Conservation (phyloP, 2,329 filamentous ascomycete species). For the Verticillium tricorpus region DNA sequence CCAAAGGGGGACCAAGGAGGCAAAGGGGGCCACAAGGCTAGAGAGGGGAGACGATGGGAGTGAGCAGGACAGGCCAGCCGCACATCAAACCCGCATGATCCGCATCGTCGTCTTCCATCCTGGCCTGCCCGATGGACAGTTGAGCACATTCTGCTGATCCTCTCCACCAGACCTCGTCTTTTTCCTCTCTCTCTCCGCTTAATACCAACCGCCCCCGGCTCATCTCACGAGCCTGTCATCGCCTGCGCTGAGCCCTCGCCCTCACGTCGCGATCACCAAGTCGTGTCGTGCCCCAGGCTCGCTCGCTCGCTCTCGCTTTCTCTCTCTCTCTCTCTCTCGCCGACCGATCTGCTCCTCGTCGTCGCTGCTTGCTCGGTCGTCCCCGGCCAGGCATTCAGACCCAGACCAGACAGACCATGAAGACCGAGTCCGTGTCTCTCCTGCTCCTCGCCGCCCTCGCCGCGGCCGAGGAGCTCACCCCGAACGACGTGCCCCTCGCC, state of each 20-base stretch:
- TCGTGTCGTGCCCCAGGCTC: neutral
- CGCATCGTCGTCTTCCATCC: neutral
- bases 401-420: conserved; percentile 18
- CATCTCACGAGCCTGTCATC: neutral
- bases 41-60: neutral
- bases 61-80: neutral
- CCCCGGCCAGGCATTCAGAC: neutral
- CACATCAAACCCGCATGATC: neutral
- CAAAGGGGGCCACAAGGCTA: neutral
- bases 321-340: too few species aligned
- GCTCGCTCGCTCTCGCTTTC: neutral
- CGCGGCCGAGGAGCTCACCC: conserved; percentile 24
- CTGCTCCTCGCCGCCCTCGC: conserved; percentile 22
- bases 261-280: neutral
- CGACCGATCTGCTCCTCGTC: neutral
- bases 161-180: neutral
- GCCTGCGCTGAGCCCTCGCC: neutral
- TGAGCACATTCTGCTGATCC: neutral
- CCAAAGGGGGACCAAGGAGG: neutral
- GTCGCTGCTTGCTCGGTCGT: neutral
- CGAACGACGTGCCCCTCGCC: conserved; percentile 30
- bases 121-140: neutral
- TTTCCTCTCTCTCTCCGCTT: neutral
- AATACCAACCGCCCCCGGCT: neutral
- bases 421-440: conserved; percentile 17